Conservation (phyloP, 768 basidiomycete genomes). For the Lentinula boryana region DNA sequence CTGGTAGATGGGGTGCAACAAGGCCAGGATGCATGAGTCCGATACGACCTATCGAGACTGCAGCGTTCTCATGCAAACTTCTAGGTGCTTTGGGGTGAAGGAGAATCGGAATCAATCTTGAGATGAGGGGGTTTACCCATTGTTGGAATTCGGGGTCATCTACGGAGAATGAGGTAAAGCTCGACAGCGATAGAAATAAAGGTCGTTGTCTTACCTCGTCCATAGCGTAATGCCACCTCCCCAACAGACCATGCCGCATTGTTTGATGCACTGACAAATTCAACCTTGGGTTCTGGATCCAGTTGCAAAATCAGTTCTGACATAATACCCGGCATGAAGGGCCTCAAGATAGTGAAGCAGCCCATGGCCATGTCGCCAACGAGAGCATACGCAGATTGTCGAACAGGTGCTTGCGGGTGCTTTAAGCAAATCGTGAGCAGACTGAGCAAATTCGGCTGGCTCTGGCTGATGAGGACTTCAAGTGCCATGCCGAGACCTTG, state of each 20-base stretch:
- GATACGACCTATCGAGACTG: slow-evolving; percentile 95
- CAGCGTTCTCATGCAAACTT: slow-evolving; percentile 95
- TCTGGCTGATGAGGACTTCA: slow-evolving; percentile 61
- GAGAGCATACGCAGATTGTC: slow-evolving; percentile 97
- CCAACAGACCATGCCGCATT: slow-evolving; percentile 99
- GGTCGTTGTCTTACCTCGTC: slow-evolving; percentile 44
- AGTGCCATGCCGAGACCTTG: slow-evolving; percentile 85
- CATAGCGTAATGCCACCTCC: slow-evolving; percentile 91
- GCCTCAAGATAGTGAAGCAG: slow-evolving; percentile 82
- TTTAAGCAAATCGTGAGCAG: slow-evolving; percentile 87
- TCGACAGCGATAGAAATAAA: slow-evolving; percentile 13
- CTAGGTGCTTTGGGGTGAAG: slow-evolving; percentile 90
- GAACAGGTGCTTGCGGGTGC: slow-evolving; percentile 92
- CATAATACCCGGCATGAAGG: slow-evolving; percentile 87
- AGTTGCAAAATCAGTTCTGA: slow-evolving; percentile 84
- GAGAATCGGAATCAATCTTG: slow-evolving; percentile 88
- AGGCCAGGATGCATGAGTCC: slow-evolving; percentile 87
- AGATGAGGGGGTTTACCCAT: slow-evolving; percentile 84
- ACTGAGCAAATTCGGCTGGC: slow-evolving; percentile 72
- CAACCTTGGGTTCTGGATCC: slow-evolving; percentile 86
- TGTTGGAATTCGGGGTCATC: slow-evolving; percentile 86
- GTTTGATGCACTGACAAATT: slow-evolving; percentile 96
- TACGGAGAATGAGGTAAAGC: slow-evolving; percentile 18
- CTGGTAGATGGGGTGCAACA: slow-evolving; percentile 83
- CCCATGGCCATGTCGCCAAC: slow-evolving; percentile 98